Evolutionary conservation across 306 rosid species (phyloP).

Genomic region (Prosopis cineraria): DNA sequence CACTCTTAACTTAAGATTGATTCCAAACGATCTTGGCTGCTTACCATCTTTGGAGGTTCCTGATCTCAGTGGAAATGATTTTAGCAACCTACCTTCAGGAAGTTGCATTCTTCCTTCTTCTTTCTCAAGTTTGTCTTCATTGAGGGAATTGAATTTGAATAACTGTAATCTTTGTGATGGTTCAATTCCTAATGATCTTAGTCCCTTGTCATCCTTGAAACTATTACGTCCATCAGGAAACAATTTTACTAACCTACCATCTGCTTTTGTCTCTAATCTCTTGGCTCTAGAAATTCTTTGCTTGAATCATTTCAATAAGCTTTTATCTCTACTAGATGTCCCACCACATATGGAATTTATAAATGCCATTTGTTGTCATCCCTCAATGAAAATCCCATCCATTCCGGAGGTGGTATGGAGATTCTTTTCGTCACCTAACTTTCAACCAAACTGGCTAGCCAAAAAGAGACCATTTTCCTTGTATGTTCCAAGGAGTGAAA

Average conservation of each 20-base stretch:
- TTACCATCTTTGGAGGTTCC: conserved; percentile 19
- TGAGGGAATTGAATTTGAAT: neutral
- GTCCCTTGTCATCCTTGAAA: neutral
- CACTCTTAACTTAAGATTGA: conserved; percentile 36
- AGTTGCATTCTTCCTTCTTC: neutral
- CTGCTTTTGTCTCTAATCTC: conserved; percentile 30
- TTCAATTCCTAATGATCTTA: no score
- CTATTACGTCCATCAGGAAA: neutral
- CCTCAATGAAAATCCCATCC: conserved; percentile 1
- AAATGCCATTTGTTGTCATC: no score
- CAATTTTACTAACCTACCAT: neutral
- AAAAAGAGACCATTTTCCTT: no score
- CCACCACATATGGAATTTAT: neutral
- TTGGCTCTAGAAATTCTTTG: conserved; percentile 10
- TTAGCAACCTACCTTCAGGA: conserved; percentile 32
- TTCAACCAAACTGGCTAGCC: neutral
- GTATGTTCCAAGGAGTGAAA: conserved; percentile 8
- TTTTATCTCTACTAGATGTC: conserved; percentile 34
- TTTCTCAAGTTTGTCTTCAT: neutral
- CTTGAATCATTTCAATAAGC: conserved; percentile 30
- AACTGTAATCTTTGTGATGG: neutral
- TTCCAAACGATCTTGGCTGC: conserved; percentile 30
- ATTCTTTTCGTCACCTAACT: conserved; percentile 28
- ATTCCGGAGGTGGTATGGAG: neutral
- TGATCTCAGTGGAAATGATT: conserved; percentile 42